Base-by-base conservation (phyloP, 2,329 filamentous ascomycete genomes). In the Sporothrix protearum region DNA sequence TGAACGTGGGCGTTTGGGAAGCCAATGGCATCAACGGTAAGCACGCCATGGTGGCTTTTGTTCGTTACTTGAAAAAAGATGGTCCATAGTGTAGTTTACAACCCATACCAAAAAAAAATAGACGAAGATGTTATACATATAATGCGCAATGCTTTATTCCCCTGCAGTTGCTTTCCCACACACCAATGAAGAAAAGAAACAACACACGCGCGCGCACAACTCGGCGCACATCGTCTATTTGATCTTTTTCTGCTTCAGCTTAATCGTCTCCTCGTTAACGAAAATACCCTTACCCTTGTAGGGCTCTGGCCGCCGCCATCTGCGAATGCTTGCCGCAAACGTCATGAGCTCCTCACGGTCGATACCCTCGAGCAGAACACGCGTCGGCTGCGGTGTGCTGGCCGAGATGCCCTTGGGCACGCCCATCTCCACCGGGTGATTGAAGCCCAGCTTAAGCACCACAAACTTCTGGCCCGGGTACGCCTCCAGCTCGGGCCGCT, bases 271-370 rank as follows among this genome's bases (percentile, higher is more conserved):
- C 75, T 94, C 93, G 79, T 98, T 96, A 77, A 99, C 91, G 80
- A 98, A 99, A 77, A 99, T 97, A 77, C 96, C 96, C 89, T 99
- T 98, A 76, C 96, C 96, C 88, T 99, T 99, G 83, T 99, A 99
- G 75, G 96, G 96, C 83, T 99, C 96, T 39, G 96, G 96, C 75
- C 87, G 88, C 79, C 96, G 90, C 95, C 95, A 98, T 81, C 85
- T 87, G 77, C 93, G 87, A 76, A 99, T 96, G 76, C 90, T 85
- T 0, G 96, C 96, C 22, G 96, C 96, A 81, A 98, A 97, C 72
- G 92, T 90, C 86, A 94, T 96, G 74, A 99, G 89, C 66, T 90
- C 87, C 81, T 96, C 91, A 79, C 93, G 94, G 80, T 98, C 89
- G 69, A 91, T 86, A 9, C 96, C 94, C 83, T 99, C 94, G 51